Evolutionary conservation across 495 filamentous ascomycete species (phyloP).

Genomic region (Daldinia concentrica): DNA sequence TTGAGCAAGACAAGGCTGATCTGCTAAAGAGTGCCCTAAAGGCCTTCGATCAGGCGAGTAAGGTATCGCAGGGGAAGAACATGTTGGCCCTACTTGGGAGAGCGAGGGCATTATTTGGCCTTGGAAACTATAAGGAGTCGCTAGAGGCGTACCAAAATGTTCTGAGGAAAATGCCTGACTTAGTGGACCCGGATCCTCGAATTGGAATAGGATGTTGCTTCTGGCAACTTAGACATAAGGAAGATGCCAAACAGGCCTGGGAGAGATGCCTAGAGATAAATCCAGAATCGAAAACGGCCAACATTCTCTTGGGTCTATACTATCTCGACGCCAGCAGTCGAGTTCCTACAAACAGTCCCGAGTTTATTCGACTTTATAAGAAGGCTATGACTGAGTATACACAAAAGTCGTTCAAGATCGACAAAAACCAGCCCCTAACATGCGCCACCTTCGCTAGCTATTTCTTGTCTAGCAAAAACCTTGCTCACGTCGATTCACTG

Average conservation of each 20-base stretch:
- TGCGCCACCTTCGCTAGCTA: slow-evolving; percentile 89
- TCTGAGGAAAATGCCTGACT: slow-evolving; percentile 80
- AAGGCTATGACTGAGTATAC: slow-evolving; percentile 94
- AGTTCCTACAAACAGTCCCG: slow-evolving; percentile 74
- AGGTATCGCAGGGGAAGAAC: slow-evolving; percentile 82
- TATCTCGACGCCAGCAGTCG: slow-evolving; percentile 84
- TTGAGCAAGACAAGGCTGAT: slow-evolving; percentile 80
- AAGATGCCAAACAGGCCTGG: slow-evolving; percentile 90
- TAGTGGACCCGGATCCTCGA: slow-evolving; percentile 93
- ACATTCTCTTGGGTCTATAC: slow-evolving; percentile 87
- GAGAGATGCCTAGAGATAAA: slow-evolving; percentile 87
- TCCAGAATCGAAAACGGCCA: slow-evolving; percentile 87
- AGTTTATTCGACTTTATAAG: slow-evolving; percentile 84
- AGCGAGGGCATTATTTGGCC: slow-evolving; percentile 81
- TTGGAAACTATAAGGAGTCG: slow-evolving; percentile 83
- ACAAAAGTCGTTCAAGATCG: slow-evolving; percentile 92
- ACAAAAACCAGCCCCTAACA: slow-evolving; percentile 90
- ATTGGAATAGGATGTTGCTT: slow-evolving; percentile 95
- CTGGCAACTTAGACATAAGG: slow-evolving; percentile 93
- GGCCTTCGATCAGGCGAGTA: slow-evolving; percentile 91
- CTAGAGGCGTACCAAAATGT: slow-evolving; percentile 87
- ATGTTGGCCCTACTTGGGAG: slow-evolving; percentile 90
- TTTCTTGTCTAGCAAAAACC: slow-evolving; percentile 80
- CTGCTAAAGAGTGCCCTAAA: slow-evolving; percentile 83
- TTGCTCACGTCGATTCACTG: slow-evolving; percentile 80